Evolutionary conservation across 495 filamentous ascomycete genomes (phyloP).

Genomic region (Poronia punctata): DNA sequence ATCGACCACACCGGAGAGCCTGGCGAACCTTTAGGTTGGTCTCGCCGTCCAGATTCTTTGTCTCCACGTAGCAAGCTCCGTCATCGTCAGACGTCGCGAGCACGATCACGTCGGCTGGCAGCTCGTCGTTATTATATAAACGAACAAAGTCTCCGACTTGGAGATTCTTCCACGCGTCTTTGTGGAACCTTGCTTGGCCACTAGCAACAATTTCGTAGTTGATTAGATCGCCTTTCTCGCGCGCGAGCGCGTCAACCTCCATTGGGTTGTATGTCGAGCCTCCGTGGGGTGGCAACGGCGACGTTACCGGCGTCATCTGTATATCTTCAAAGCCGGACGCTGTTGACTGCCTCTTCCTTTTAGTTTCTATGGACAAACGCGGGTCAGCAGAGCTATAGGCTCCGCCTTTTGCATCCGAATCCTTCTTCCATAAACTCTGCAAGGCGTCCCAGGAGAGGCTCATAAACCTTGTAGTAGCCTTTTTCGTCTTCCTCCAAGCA

Average conservation of each 20-base stretch:
- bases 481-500: conserved; percentile 85
- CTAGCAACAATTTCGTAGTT: conserved; percentile 35
- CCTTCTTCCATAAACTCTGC: conserved; percentile 37
- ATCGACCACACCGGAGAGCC: conserved; percentile 76
- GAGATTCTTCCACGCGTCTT: conserved; percentile 90
- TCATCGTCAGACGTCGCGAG: conserved; percentile 93
- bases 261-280: conserved; percentile 49
- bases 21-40: conserved; percentile 96
- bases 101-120: conserved; percentile 91
- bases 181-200: conserved; percentile 68
- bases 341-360: conserved; percentile 52
- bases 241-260: conserved; percentile 50
- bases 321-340: conserved; percentile 54
- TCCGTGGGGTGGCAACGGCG: conserved; percentile 53
- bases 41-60: conserved; percentile 96
- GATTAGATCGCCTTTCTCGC: conserved; percentile 40
- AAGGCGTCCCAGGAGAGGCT: conserved; percentile 46
- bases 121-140: conserved; percentile 91
- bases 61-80: conserved; percentile 95
- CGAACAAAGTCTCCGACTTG: conserved; percentile 96
- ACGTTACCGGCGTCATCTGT: conserved; percentile 93
- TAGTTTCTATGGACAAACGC: conserved; percentile 62
- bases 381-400: conserved; percentile 26
- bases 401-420: conserved; percentile 15
- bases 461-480: conserved; percentile 66